Base-by-base conservation (phyloP, 306 rosid genomes). In the Lathyrus tuberosus region DNA sequence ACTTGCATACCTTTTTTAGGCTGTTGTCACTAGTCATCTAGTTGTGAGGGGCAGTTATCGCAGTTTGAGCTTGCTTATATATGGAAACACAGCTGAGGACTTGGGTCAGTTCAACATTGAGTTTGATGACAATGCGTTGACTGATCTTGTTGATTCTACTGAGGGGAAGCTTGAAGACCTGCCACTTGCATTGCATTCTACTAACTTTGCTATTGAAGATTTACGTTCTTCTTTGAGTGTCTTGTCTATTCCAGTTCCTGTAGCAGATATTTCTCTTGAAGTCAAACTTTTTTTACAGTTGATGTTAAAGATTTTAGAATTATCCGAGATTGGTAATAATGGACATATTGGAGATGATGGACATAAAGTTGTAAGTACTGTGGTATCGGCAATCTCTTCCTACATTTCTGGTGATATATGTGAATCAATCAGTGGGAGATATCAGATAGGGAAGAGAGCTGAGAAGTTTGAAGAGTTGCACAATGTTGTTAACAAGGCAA, bases 11-110 rank as follows among this genome's bases (percentile, higher is more conserved):
- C 63, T 62, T 78, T 71, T 77, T 76, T 87, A 91, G 97, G 97
- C 96, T 77, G 86, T 95, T 80, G 96, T 95, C 59, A 87, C 97
- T 56, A 91, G 84, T 79, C 99, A 95, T 83, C 84, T 95, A 76
- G 92, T 95, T 83, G 99, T 95, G 38, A 84, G 99, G 79, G 99
- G 97, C 43, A 95, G 97, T 80, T 95, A 91, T 75, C 95, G 99
- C 75, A 91, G 99, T 80, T 82, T 95, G 79, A 95, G 92, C 78
- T 80, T 95, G 84, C 92, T 91, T 69, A 85, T 91, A 75, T 95
- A 95, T 78, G 99, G 97, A 70, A 89, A 95, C 80, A 95, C 97
- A 7, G 96, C 97, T 6, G 99, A 89, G 85, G 99, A 91, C 79
- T 82, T 95, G 76, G 99, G 99, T 69, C 99, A 95, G 79, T 87